Evolutionary conservation across 1,284 basidiomycete genomes (phyloP).

Genomic region (Crepidotus sp.): DNA sequence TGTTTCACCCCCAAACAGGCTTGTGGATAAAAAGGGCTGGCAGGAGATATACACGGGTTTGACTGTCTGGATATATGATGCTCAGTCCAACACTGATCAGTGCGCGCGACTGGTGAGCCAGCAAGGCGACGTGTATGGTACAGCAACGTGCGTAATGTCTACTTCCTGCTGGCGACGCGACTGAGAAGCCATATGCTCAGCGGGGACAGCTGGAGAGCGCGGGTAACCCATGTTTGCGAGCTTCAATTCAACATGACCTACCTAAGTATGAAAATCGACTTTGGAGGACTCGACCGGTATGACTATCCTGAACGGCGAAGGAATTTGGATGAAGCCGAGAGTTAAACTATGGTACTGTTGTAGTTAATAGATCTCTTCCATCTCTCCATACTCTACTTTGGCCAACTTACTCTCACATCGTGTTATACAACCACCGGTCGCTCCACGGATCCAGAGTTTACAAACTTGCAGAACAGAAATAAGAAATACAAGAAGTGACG

Average conservation of each 20-base stretch:
- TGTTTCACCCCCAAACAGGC: slow-evolving; percentile 36
- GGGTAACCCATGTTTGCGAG: slow-evolving; percentile 59
- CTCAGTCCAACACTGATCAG: slow-evolving; percentile 52
- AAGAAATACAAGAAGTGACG: too few relatives aligned
- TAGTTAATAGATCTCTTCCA: too few relatives aligned
- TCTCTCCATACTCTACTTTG: too few relatives aligned
- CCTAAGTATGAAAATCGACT: slow-evolving; percentile 61
- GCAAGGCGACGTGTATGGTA: slow-evolving; percentile 55
- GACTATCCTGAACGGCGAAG: slow-evolving; percentile 52
- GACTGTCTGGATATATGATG: slow-evolving; percentile 67
- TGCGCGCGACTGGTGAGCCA: slow-evolving; percentile 55
- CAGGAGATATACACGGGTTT: slow-evolving; percentile 68
- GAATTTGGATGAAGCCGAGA: slow-evolving; percentile 45
- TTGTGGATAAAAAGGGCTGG: slow-evolving; percentile 55
- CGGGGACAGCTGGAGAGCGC: slow-evolving; percentile 71
- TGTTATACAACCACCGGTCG: too few relatives aligned
- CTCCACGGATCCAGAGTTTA: too few relatives aligned
- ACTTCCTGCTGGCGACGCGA: not conserved
- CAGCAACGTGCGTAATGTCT: slow-evolving; percentile 52
- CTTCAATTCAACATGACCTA: slow-evolving; percentile 59
- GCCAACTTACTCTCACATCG: too few relatives aligned
- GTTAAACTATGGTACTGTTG: not conserved
- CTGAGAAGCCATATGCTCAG: slow-evolving; percentile 28
- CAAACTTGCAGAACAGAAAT: too few relatives aligned
- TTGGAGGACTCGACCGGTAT: slow-evolving; percentile 68